Base-by-base conservation (phyloP, 768 basidiomycete genomes). In the Serendipita sp. region DNA sequence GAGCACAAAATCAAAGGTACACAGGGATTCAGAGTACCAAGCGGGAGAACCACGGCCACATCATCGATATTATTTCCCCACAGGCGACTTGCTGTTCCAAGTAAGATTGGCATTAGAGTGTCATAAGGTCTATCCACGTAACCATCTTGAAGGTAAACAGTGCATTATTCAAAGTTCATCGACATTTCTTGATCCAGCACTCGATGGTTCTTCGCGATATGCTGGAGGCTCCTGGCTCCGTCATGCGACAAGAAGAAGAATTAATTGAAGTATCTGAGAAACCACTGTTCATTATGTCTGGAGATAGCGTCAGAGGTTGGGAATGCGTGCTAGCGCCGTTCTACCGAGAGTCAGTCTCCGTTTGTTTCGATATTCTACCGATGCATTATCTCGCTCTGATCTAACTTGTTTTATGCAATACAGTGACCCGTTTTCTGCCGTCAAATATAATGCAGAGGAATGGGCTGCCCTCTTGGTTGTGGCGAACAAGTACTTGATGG, bases 111-210 rank as follows among this genome's bases (percentile, higher is more conserved):
- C 32, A n/a, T 10, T 24, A 53, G 48, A n/a, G 10, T 60, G n/a
- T n/a, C 8, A 60, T 30, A 60, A 3, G 28, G 1, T 2, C 4
- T 8, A 37, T 53, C n/a, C 18, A 53, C 16, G 48, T 24, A n/a
- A 32, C 48, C 32, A 32, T 28, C 3, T 60, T 32, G 28, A 16
- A 60, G 56, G 56, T 60, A 10, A 37, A 60, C 24, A 60, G 32
- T 60, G 56, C 56, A n/a, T 28, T 60, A 10, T 60, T 60, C 56
- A 60, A 60, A n/a, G 56, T 60, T n/a, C 56, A 60, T 35, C 24
- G 56, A 28, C 56, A 60, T 28, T 60, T 60, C 35, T 35, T 60
- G 24, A 60, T 30, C 5, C 16, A 60, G 35, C 56, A 60, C n/a
- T 60, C 56, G 34, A n/a, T 28, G 24, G 56, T 60, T 1, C 1